Evolutionary conservation across 495 filamentous ascomycete genomes (phyloP), one percentile per base, ranked within the genome.

Genomic region (Penicillium ochrochloron): DNA sequence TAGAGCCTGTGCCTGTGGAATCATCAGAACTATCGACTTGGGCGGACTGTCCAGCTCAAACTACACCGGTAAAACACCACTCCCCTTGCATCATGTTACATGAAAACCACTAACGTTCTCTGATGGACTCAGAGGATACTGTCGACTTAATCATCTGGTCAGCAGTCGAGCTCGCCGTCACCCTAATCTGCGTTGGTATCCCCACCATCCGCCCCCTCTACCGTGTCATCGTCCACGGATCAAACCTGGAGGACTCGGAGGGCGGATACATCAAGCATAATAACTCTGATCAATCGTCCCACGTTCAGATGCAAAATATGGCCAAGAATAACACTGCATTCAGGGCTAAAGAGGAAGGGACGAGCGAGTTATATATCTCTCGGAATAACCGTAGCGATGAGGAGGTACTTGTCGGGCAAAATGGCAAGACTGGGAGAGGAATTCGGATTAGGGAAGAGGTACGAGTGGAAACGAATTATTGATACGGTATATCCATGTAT

Each of bases 161-260:
- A 9, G 68, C 52, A 11, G 68, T 70, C 17, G 68, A 70, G 39
- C 56, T 70, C 1, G 65, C 65, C 8, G 62, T 70, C 11, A 70
- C 68, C 21, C 57, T 70, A 8, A 67, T 70, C 62, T 70, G 68
- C 42, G 59, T 67, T 29, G 68, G 68, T 17, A 67, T 70, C 10
- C 68, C 68, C 1, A 67, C 64, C 17, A 41, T 70, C 35, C 68
- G 65, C 12, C 68, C 68, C 5, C 62, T 70, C 17, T 70, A 66
- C 41, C 68, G 65, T 14, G 14, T 19, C 41, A 61, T 70, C 19
- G 59, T 67, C 6, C 59, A 68, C 19, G 65, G 68, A 11, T 65
- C 68, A 2, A 60, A 46, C n/a, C 39, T 51, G 9, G 59, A 63
- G 21, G 60, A 51, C 25, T 70, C 68, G 0, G 54, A 65, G 5